Conservation (phyloP, 345 rosid genomes). For the Draba incana region DNA sequence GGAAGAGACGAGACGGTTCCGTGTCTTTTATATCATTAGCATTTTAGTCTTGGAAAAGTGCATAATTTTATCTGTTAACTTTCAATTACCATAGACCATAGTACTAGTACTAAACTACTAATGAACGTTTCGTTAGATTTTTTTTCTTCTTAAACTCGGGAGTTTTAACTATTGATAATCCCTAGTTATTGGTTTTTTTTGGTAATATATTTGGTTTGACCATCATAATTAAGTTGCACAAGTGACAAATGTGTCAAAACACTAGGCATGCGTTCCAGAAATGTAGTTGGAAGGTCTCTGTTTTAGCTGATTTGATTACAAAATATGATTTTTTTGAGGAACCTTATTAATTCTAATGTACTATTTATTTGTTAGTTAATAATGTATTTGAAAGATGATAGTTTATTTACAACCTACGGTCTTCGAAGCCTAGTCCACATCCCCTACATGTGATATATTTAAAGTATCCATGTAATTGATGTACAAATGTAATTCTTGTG, state of each 20-base stretch:
- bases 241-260: conserved; percentile 2
- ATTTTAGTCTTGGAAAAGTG: not conserved
- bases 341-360: not conserved
- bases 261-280: not conserved
- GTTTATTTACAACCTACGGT: conserved; percentile 11
- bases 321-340: not conserved
- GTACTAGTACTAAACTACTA: no score
- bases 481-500: conserved; percentile 27
- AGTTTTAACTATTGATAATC: not conserved
- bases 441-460: conserved; percentile 8
- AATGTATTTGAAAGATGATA: conserved; percentile 1
- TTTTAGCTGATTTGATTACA: not conserved
- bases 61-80: not conserved
- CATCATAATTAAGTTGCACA: not conserved
- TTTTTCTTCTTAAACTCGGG: no score
- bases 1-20: conserved; percentile 2
- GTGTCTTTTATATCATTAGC: not conserved
- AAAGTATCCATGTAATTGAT: conserved; percentile 8
- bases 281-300: not conserved
- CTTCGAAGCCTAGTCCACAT: conserved; percentile 11
- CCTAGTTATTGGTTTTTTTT: not conserved
- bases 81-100: no score
- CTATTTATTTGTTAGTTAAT: not conserved
- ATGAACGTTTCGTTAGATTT: no score
- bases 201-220: not conserved